Percentiles rank a stretch among this genome's conserved stretches.
phyloP scores from a whole-genome alignment of 179 eudicot genomes.

The Gypsophila paniculata region DNA sequence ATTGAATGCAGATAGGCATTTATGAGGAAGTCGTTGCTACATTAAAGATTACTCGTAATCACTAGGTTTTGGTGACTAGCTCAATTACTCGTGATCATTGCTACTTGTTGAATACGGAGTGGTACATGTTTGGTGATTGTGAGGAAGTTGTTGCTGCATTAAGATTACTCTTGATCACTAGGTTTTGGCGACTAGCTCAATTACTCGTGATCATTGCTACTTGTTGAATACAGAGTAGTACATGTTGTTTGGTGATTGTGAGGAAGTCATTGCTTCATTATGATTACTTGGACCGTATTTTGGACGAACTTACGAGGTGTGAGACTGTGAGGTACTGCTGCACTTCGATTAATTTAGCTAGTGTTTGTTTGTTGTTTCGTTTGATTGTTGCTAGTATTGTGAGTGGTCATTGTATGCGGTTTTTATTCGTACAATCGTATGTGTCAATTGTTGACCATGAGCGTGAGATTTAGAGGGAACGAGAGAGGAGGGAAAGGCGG shows the following conservation, averaged over 20 bases:
- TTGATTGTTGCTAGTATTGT: not conserved
- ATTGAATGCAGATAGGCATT: not conserved
- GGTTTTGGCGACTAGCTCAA: not conserved
- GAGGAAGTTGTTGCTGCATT: not conserved
- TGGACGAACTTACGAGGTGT: not conserved
- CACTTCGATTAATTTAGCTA: not conserved
- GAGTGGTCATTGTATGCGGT: too few relatives aligned
- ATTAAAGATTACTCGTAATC: not conserved
- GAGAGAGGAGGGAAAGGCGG: too few relatives aligned
- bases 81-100: too few relatives aligned
- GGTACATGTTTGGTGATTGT: too few relatives aligned
- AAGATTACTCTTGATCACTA: not conserved
- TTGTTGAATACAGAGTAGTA: too few relatives aligned
- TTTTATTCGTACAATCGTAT: too few relatives aligned
- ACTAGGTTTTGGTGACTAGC: not conserved
- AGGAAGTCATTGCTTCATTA: not conserved
- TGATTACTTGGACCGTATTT: not conserved
- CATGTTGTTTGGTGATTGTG: too few relatives aligned
- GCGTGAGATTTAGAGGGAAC: too few relatives aligned
- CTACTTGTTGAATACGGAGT: too few relatives aligned
- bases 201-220: too few relatives aligned
- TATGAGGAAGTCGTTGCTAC: not conserved
- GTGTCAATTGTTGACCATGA: too few relatives aligned
- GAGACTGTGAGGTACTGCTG: not conserved
- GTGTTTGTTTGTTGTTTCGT: not conserved